These are phyloP conservation scores for Umbellularia californica DNA, from an alignment of 164 flowering plant species.

Conservation along the genomic window DNA sequence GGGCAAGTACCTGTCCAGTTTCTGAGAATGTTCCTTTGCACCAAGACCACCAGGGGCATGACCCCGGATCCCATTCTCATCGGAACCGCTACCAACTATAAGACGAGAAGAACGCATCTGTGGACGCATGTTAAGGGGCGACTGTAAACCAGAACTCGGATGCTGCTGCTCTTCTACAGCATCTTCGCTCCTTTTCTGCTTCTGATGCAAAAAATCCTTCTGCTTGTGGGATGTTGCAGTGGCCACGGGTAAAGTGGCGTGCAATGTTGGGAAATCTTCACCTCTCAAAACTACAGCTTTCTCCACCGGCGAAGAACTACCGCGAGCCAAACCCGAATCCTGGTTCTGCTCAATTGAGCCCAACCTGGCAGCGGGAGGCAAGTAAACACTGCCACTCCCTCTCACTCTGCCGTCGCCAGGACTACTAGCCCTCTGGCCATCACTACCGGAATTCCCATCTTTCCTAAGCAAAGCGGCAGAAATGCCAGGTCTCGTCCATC, in stretches of 20 bases:
- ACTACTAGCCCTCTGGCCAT: slow-evolving; percentile 17
- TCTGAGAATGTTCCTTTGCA: slow-evolving; percentile 19
- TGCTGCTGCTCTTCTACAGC: slow-evolving; percentile 25
- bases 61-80: slow-evolving; percentile 16
- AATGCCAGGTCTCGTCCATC: slow-evolving; percentile 75
- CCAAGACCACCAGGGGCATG: slow-evolving; percentile 7
- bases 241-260: slow-evolving; percentile 47
- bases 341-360: slow-evolving; percentile 17
- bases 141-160: slow-evolving; percentile 20
- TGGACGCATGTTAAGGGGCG: slow-evolving; percentile 36
- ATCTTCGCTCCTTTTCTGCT: slow-evolving; percentile 50
- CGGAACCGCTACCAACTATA: slow-evolving; percentile 20
- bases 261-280: slow-evolving; percentile 90
- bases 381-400: slow-evolving; percentile 32
- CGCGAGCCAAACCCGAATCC: slow-evolving; percentile 17
- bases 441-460: slow-evolving; percentile 13
- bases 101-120: slow-evolving; percentile 31
- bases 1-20: slow-evolving; percentile 52
- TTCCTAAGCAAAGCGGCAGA: slow-evolving; percentile 9
- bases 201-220: slow-evolving; percentile 46
- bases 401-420: slow-evolving; percentile 28
- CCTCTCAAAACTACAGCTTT: slow-evolving; percentile 76
- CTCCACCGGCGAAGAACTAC: slow-evolving; percentile 21
- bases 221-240: slow-evolving; percentile 44
- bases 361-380: slow-evolving; percentile 62